Conservation (phyloP, 108 stramenopile species). For the Pseudonitzschia pungens region DNA sequence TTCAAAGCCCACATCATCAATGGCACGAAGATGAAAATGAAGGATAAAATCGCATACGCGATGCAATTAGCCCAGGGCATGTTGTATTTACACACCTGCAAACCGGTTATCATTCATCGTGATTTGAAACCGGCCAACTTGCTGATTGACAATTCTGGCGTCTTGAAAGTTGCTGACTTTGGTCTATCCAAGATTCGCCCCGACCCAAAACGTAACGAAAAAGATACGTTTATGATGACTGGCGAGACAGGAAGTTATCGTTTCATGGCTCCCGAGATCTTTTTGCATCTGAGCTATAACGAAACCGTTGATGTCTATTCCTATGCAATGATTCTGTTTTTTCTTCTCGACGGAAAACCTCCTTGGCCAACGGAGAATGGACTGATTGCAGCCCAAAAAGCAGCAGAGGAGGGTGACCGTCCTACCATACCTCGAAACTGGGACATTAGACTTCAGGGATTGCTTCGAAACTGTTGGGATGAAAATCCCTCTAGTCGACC, state of each 20-base stretch:
- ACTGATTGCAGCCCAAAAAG: constrained; percentile 63
- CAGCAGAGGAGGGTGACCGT: constrained; percentile 80
- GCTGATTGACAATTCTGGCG: constrained; percentile 81
- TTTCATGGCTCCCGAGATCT: constrained; percentile 91
- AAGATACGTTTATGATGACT: constrained; percentile 76
- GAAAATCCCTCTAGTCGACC: constrained; percentile 75
- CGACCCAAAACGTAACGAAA: constrained; percentile 59
- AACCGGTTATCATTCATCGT: constrained; percentile 89
- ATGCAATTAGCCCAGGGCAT: constrained; percentile 85
- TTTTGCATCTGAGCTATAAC: constrained; percentile 78
- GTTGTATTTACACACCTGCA: constrained; percentile 89
- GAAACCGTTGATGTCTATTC: constrained; percentile 92
- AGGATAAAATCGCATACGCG: constrained; percentile 72
- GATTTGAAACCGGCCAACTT: constrained; percentile 91
- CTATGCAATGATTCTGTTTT: constrained; percentile 89
- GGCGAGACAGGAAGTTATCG: constrained; percentile 87
- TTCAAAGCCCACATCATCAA: constrained; percentile 77
- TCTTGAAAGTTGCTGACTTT: constrained; percentile 95
- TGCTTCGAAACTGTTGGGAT: constrained; percentile 83
- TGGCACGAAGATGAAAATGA: constrained; percentile 62
- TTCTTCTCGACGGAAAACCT: constrained; percentile 66
- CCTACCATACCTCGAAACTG: constrained; percentile 72
- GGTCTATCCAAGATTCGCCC: constrained; percentile 90
- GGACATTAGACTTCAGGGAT: constrained; percentile 53
- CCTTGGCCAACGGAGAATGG: constrained; percentile 80